Evolutionary conservation across 257 asterid genomes (phyloP), one percentile per base, ranked within the genome.

Genomic region (Plantago ovata): DNA sequence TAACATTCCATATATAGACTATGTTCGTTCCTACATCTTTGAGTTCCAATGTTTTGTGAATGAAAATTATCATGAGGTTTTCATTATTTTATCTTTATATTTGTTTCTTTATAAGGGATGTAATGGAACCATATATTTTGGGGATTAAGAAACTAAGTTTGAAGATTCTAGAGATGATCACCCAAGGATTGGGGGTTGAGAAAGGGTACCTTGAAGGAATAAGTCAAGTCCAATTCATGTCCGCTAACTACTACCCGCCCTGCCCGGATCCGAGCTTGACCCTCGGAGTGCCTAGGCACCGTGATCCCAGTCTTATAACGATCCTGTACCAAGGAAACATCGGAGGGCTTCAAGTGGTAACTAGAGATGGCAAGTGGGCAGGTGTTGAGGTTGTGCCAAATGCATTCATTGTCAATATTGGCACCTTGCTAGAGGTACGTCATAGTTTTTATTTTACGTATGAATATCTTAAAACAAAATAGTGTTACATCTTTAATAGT

Each of bases 231-330:
- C 89, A 81, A 21, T 63, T 78, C 19, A 15, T 86, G 36, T 65
- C 86, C 0, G 84, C 72, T 0, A 81, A 78, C 56, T 56, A 77
- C 67, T 79, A 86, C 53, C 82, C 80, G 11, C 64, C 79, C 3
- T 86, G 93, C 75, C 89, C 93, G 6, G 85, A 86, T 49, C 95
- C 87, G 42, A 74, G 67, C n/a, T 61, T 65, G 46, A 68, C 87
- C 2, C 18, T 81, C 38, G 95, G 87, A 18, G 9, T 76, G 68
- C 69, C 77, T 10, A 71, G 59, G 16, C 95, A 86, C 51, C 55
- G 72, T 6, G 87, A 86, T 53, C 94, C 83, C 16, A 74, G 77
- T 71, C 74, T 83, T 61, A 53, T 83, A 7, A 86, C 77, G 24
- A 48, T 79, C 42, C 16, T 83, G 58, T 75, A 62, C 28, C 90